phyloP scores from a whole-genome alignment of 106 monocot genomes.

The Allium fistulosum region DNA sequence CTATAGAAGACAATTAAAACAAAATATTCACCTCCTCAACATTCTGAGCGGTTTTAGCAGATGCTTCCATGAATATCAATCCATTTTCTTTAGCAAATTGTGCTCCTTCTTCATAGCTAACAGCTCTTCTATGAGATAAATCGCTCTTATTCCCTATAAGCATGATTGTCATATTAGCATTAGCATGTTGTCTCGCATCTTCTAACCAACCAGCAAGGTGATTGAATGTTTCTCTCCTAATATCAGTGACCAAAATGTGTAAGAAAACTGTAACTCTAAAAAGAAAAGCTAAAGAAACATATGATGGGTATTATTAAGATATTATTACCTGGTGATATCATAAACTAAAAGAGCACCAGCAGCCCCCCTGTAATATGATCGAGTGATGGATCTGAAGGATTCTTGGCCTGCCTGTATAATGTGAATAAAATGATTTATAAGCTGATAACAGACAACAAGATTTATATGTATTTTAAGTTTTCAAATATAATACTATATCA shows the following conservation, averaged over 20 bases:
- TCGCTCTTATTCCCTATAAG: constrained; percentile 26
- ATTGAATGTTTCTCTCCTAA: constrained; percentile 34
- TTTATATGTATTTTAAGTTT: no score
- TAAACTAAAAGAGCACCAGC: constrained; percentile 22
- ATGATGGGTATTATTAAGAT: no score
- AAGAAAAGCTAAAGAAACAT: no score
- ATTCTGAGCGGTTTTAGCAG: constrained; percentile 34
- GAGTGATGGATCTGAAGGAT: constrained; percentile 24
- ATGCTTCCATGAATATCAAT: constrained; percentile 28
- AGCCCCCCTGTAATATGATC: constrained; percentile 25
- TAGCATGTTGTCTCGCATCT: constrained; percentile 31
- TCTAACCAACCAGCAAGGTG: constrained; percentile 34
- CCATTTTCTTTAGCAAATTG: constrained; percentile 34
- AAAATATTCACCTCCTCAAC: constrained; percentile 14
- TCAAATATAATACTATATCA: no score
- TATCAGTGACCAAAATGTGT: not conserved
- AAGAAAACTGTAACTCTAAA: no score
- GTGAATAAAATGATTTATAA: not conserved
- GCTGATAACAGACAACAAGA: no score
- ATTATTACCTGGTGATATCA: constrained; percentile 24
- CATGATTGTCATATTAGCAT: constrained; percentile 33
- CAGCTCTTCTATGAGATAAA: constrained; percentile 23
- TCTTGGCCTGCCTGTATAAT: constrained; percentile 21
- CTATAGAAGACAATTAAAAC: no score
- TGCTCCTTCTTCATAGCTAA: constrained; percentile 27